These are phyloP conservation scores for Austropuccinia psidii DNA, from an alignment of 1,284 basidiomycete genomes.

Conservation along the genomic window DNA sequence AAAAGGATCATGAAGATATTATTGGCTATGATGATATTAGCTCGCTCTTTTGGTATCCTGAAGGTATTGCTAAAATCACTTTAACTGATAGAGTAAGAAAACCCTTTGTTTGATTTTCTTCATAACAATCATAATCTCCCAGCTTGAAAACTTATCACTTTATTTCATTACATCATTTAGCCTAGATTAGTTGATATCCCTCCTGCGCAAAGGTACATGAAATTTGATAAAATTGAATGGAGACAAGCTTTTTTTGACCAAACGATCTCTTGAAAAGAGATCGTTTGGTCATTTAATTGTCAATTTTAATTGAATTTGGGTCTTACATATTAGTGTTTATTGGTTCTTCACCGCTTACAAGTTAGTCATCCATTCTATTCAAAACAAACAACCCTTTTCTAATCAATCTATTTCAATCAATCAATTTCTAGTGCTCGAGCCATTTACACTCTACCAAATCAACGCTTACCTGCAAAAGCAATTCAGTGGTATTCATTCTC, in stretches of 20 bases:
- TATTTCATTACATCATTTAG: too few relatives aligned
- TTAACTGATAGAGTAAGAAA: conserved; percentile 71
- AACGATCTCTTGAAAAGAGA: conserved; percentile 91
- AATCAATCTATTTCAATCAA: not conserved
- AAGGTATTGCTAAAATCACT: conserved; percentile 86
- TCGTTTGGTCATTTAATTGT: conserved; percentile 87
- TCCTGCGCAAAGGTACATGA: conserved; percentile 84
- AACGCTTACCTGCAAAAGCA: conserved; percentile 56
- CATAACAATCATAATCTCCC: too few relatives aligned
- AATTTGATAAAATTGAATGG: conserved; percentile 91
- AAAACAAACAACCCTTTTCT: not conserved
- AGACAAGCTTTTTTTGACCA: conserved; percentile 87
- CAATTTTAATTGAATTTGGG: conserved; percentile 98
- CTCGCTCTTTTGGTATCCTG: conserved; percentile 99
- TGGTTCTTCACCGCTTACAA: conserved; percentile 75
- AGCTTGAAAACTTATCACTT: too few relatives aligned
- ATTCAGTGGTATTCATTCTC: conserved; percentile 81
- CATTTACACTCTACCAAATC: conserved; percentile 57
- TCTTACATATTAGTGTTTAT: conserved; percentile 82
- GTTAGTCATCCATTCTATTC: too few relatives aligned
- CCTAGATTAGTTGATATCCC: conserved; percentile 80
- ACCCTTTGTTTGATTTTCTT: too few relatives aligned
- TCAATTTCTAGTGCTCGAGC: conserved; percentile 70
- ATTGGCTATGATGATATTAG: conserved; percentile 99
- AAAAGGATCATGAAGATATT: conserved; percentile 86